Evolutionary conservation across 257 asterid genomes (phyloP).

Genomic region (Ballota nigra): DNA sequence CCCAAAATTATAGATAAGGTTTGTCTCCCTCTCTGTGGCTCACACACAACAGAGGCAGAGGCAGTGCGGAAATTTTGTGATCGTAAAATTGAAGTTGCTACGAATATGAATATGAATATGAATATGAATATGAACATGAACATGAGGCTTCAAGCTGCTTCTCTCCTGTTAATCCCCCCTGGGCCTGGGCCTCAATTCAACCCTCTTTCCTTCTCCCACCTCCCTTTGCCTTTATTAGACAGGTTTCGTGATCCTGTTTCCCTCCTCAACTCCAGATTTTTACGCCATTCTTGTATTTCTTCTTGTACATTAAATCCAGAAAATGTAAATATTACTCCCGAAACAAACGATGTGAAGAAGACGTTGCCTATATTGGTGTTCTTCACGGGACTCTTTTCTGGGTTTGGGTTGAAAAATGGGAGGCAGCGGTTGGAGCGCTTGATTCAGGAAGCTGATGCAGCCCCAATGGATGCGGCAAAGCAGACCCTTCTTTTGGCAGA

Average conservation of each 20-base stretch:
- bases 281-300: conserved; percentile 37
- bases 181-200: conserved; percentile 34
- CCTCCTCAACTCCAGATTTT: conserved; percentile 31
- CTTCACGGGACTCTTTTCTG: conserved; percentile 51
- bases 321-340: conserved; percentile 25
- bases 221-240: conserved; percentile 13
- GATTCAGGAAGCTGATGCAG: conserved; percentile 77
- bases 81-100: no score
- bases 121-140: no score
- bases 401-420: conserved; percentile 47
- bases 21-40: conserved; percentile 21
- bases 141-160: conserved; percentile 58
- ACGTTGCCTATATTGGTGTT: conserved; percentile 58
- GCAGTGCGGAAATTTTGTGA: no score
- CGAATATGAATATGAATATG: no score
- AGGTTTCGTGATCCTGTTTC: conserved; percentile 13
- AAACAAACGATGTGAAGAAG: conserved; percentile 29
- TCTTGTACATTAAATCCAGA: conserved; percentile 56
- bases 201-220: conserved; percentile 22
- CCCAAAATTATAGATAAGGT: conserved; percentile 33
- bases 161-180: no score
- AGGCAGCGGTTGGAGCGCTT: conserved; percentile 69
- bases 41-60: background rate
- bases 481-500: conserved; percentile 75
- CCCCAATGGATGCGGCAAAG: conserved; percentile 72